Evolutionary conservation across 2,329 filamentous ascomycete genomes (phyloP).

Genomic region (Clarireedia monteithiana): DNA sequence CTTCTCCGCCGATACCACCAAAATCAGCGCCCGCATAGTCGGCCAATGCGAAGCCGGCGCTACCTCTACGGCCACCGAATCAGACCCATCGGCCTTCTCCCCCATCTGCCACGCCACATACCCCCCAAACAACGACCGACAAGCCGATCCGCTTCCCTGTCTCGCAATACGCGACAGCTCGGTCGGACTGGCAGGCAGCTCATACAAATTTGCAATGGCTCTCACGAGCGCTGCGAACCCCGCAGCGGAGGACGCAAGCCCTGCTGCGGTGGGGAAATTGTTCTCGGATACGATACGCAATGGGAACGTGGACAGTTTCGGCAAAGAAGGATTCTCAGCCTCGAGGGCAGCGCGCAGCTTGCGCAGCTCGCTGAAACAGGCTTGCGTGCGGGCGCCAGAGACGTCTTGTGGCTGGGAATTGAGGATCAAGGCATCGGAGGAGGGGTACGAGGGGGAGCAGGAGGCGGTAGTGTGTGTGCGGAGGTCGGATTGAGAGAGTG

Average conservation of each 20-base stretch:
- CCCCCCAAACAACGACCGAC: slow-evolving; percentile 85
- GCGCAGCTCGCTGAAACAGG: slow-evolving; percentile 83
- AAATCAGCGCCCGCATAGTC: slow-evolving; percentile 82
- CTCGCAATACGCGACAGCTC: slow-evolving; percentile 84
- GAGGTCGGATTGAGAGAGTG: slow-evolving; percentile 86
- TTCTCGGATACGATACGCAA: slow-evolving; percentile 91
- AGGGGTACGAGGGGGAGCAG: slow-evolving; percentile 65
- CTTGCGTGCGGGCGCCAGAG: slow-evolving; percentile 82
- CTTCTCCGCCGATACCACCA: slow-evolving; percentile 89
- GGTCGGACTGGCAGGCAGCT: slow-evolving; percentile 69
- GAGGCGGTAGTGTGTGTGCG: slow-evolving; percentile 94
- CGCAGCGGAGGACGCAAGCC: slow-evolving; percentile 66
- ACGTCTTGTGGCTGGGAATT: slow-evolving; percentile 81
- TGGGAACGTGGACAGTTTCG: slow-evolving; percentile 68
- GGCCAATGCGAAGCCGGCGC: slow-evolving; percentile 90
- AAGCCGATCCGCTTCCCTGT: slow-evolving; percentile 92
- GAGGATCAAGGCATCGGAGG: slow-evolving; percentile 68
- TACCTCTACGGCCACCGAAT: slow-evolving; percentile 83
- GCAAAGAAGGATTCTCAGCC: slow-evolving; percentile 60
- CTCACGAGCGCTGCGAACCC: slow-evolving; percentile 67
- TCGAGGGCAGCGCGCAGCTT: slow-evolving; percentile 71
- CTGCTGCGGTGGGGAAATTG: slow-evolving; percentile 97
- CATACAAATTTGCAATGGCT: slow-evolving; percentile 86
- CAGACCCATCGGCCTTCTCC: slow-evolving; percentile 64
- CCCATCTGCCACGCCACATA: slow-evolving; percentile 95